These are phyloP conservation scores for Wickerhamomyces sydowiorum DNA, from an alignment of 805 yeast species.

Conservation along the genomic window DNA sequence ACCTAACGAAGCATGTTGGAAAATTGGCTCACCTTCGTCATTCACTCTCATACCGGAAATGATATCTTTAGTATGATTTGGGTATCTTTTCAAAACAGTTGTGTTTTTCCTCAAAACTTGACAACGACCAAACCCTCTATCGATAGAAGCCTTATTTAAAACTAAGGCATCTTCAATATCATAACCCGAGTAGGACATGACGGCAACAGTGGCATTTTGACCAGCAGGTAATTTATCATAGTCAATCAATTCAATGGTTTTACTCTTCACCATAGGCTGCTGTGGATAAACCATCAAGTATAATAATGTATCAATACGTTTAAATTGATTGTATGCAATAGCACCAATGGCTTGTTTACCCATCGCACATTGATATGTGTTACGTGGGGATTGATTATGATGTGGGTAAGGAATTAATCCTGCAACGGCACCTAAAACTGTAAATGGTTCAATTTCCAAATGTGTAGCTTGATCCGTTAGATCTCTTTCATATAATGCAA, in stretches of 20 bases:
- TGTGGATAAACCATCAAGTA: conserved; percentile 98
- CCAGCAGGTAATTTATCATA: conserved; percentile 98
- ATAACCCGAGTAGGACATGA: conserved; percentile 97
- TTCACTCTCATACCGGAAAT: conserved; percentile 89
- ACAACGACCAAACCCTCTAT: conserved; percentile 96
- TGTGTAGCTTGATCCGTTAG: conserved; percentile 60
- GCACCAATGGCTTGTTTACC: conserved; percentile 99
- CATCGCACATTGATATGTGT: conserved; percentile 93
- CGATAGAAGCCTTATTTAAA: conserved; percentile 86
- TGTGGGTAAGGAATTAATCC: conserved; percentile 91
- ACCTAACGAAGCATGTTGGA: conserved; percentile 82
- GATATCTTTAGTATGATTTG: conserved; percentile 89
- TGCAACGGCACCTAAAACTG: conserved; percentile 88
- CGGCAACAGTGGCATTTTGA: conserved; percentile 98
- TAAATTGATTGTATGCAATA: conserved; percentile 93
- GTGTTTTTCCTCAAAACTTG: conserved; percentile 93
- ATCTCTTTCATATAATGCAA: conserved; percentile 84
- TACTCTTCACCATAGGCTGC: conserved; percentile 98
- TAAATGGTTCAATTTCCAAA: conserved; percentile 92
- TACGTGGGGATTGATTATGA: conserved; percentile 89
- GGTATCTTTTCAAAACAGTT: conserved; percentile 81
- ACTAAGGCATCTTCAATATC: conserved; percentile 99
- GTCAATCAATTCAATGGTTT: conserved; percentile 90
- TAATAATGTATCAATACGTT: conserved; percentile 88
- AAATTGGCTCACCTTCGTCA: conserved; percentile 73